Conservation (phyloP, 768 basidiomycete species). For the Scleroderma bovista region DNA sequence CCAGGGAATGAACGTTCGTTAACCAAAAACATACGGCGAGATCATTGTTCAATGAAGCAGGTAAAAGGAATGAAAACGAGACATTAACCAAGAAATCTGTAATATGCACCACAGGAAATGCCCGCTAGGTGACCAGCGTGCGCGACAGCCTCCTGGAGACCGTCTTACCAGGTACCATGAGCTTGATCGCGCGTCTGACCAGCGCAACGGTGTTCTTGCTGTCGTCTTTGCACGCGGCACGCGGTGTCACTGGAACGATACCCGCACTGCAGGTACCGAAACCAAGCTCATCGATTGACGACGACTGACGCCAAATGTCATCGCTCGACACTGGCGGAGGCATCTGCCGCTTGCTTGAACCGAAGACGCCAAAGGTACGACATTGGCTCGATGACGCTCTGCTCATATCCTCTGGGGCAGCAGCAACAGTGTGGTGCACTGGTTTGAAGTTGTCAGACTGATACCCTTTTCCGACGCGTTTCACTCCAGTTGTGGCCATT, state of each 20-base stretch:
- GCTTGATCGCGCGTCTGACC: constrained; percentile 69
- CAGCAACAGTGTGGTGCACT: constrained; percentile 23
- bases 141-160: constrained; percentile 47
- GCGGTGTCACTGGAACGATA: constrained; percentile 14
- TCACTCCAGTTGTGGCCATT: constrained; percentile 78
- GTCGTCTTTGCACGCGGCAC: constrained; percentile 37
- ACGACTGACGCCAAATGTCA: constrained; percentile 40
- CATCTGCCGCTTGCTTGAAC: constrained; percentile 47
- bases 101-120: background rate
- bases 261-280: constrained; percentile 37
- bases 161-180: constrained; percentile 64
- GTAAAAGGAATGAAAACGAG: constrained; percentile 10
- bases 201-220: constrained; percentile 43
- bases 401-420: constrained; percentile 11
- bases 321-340: constrained; percentile 71
- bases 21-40: constrained; percentile 10
- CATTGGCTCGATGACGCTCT: constrained; percentile 12
- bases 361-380: constrained; percentile 26
- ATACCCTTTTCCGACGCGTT: constrained; percentile 75
- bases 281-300: constrained; percentile 65
- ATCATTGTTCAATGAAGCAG: constrained; percentile 3
- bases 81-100: background rate
- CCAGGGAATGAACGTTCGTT: constrained; percentile 2
- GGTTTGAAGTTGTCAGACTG: constrained; percentile 61
- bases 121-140: constrained; percentile 19